phyloP scores from a whole-genome alignment of 2,329 filamentous ascomycete genomes.

The Canariomyces notabilis region DNA sequence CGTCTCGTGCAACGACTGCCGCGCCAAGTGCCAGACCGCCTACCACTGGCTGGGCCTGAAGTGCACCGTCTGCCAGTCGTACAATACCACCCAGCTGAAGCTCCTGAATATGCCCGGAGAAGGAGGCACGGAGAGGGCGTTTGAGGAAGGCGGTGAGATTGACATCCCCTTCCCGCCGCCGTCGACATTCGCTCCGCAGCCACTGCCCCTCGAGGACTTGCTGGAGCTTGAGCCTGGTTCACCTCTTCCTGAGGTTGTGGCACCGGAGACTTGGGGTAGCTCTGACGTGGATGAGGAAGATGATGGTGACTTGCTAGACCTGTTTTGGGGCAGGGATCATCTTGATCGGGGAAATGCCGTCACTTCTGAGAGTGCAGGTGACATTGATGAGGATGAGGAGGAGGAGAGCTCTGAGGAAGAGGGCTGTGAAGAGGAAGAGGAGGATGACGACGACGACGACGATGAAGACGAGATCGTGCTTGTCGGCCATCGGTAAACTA shows the following conservation, averaged over 20 bases:
- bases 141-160: background rate
- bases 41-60: conserved; percentile 96
- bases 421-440: conserved; percentile 37
- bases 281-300: background rate
- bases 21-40: conserved; percentile 73
- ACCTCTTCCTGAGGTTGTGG: too few relatives aligned
- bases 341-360: conserved; percentile 18
- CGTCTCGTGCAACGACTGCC: conserved; percentile 93
- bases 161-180: too few relatives aligned
- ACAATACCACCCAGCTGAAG: conserved; percentile 63
- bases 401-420: conserved; percentile 39
- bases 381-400: conserved; percentile 39
- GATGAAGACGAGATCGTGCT: conserved; percentile 48
- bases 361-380: conserved; percentile 36
- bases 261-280: background rate
- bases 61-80: conserved; percentile 68
- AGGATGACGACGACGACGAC: conserved; percentile 42
- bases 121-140: conserved; percentile 22
- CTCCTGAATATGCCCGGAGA: conserved; percentile 45
- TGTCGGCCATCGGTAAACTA: conserved; percentile 42
- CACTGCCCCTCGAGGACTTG: background rate
- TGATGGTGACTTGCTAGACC: conserved; percentile 33
- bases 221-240: background rate
- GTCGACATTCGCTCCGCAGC: background rate
- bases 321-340: conserved; percentile 39